These are phyloP conservation scores for Hypoxylon rickii DNA, from an alignment of 495 filamentous ascomycete genomes.

Conservation along the genomic window DNA sequence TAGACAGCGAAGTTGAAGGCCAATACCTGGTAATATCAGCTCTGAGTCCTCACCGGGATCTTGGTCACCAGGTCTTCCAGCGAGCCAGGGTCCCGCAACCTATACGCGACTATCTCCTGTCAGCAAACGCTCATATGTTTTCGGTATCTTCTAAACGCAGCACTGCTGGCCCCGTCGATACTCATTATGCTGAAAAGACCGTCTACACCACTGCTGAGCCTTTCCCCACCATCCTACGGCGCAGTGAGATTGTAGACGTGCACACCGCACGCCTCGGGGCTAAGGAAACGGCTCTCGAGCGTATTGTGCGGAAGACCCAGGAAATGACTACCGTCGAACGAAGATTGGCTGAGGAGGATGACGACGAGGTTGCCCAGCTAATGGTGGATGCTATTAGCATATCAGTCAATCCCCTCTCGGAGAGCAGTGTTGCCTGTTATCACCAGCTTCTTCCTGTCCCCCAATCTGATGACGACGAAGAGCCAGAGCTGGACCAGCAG, in stretches of 20 bases:
- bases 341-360: constrained; percentile 73
- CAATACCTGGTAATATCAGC: constrained; percentile 87
- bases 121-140: constrained; percentile 72
- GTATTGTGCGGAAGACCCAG: constrained; percentile 87
- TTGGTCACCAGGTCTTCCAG: constrained; percentile 85
- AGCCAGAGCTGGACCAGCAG: constrained; percentile 64
- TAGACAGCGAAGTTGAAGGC: constrained; percentile 78
- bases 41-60: constrained; percentile 79
- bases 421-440: constrained; percentile 75
- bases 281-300: constrained; percentile 85
- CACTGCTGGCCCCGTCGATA: constrained; percentile 64
- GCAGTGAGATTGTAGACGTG: constrained; percentile 80
- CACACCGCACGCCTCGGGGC: constrained; percentile 68
- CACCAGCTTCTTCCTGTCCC: constrained; percentile 66
- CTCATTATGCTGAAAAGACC: constrained; percentile 83
- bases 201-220: constrained; percentile 82
- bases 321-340: constrained; percentile 79
- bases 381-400: constrained; percentile 75
- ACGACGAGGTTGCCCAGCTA: constrained; percentile 57
- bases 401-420: constrained; percentile 68
- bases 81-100: constrained; percentile 79
- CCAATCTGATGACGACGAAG: constrained; percentile 52
- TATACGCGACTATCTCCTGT: constrained; percentile 82
- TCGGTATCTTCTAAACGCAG: constrained; percentile 71
- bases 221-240: constrained; percentile 89